phyloP scores from a whole-genome alignment of 495 filamentous ascomycete species.

The Penicillium dipodomyicola region DNA sequence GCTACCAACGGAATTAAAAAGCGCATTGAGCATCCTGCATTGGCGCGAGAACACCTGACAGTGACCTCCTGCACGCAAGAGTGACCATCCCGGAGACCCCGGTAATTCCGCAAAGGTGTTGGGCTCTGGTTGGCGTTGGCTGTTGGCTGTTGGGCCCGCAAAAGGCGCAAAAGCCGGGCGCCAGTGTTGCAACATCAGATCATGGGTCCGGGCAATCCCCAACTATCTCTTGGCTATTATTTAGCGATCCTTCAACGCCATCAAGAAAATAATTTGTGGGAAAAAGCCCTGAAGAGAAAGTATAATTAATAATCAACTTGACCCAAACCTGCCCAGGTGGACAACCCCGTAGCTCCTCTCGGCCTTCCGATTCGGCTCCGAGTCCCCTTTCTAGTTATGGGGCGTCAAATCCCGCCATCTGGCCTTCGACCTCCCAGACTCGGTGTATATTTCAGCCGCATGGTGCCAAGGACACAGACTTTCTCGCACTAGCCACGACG shows the following conservation, averaged over 20 bases:
- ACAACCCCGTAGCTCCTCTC: background rate
- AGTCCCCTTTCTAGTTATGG: background rate
- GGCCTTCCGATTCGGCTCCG: constrained; percentile 7
- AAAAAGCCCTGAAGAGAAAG: too few relatives aligned
- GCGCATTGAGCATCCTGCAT: background rate
- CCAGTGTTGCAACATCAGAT: constrained; percentile 8
- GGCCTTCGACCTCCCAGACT: background rate
- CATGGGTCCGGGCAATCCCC: constrained; percentile 1
- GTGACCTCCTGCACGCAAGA: constrained; percentile 5
- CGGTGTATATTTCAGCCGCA: constrained; percentile 10
- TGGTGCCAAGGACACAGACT: background rate
- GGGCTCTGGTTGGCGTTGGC: background rate
- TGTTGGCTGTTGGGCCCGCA: constrained; percentile 1
- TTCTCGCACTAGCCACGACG: constrained; percentile 5
- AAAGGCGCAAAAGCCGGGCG: constrained; percentile 1
- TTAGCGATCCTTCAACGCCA: too few relatives aligned
- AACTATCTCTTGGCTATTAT: background rate
- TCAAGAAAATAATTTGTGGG: too few relatives aligned
- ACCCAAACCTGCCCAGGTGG: too few relatives aligned
- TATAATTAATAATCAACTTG: background rate
- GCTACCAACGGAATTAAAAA: background rate
- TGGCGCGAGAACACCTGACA: constrained; percentile 9
- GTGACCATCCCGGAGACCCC: background rate
- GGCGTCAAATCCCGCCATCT: too few relatives aligned
- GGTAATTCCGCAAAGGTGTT: background rate